Conservation (phyloP, 1,139 yeast species). For the Debaryomyces coudertii region DNA sequence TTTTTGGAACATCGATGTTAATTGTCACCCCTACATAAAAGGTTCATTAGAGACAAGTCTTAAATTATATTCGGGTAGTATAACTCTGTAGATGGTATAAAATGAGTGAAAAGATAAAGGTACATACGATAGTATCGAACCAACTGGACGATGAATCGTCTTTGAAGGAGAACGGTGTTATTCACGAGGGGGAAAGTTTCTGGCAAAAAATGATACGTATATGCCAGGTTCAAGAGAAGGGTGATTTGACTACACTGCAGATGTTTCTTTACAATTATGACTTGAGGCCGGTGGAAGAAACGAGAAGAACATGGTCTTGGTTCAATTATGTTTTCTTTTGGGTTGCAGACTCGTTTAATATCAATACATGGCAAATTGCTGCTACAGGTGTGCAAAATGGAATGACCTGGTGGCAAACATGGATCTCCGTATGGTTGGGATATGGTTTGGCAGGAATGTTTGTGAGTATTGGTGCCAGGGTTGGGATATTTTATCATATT, state of each 20-base stretch:
- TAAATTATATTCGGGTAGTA: neutral
- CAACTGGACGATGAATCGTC: constrained; percentile 2
- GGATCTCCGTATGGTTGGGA: constrained; percentile 84
- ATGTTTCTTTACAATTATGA: constrained; percentile 72
- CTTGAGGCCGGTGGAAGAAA: constrained; percentile 72
- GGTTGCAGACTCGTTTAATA: constrained; percentile 86
- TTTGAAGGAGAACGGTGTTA: constrained; percentile 1
- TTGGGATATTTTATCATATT: constrained; percentile 74
- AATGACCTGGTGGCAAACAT: constrained; percentile 86
- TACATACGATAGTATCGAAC: neutral
- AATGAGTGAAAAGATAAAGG: neutral
- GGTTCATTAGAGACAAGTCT: neutral
- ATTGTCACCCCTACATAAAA: neutral
- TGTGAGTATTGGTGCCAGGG: constrained; percentile 65
- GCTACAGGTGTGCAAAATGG: constrained; percentile 71
- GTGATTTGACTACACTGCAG: constrained; percentile 47
- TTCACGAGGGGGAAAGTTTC: constrained; percentile 12
- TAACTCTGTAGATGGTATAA: neutral
- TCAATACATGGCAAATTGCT: constrained; percentile 90
- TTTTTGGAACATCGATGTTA: neutral
- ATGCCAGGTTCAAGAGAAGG: constrained; percentile 32
- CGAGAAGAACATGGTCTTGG: constrained; percentile 80
- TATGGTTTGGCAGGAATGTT: constrained; percentile 63
- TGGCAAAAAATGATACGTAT: constrained; percentile 21
- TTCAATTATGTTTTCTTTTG: constrained; percentile 76